phyloP scores from a whole-genome alignment of 192 early-diverging fungal species.

The Allomyces macrogynus region DNA sequence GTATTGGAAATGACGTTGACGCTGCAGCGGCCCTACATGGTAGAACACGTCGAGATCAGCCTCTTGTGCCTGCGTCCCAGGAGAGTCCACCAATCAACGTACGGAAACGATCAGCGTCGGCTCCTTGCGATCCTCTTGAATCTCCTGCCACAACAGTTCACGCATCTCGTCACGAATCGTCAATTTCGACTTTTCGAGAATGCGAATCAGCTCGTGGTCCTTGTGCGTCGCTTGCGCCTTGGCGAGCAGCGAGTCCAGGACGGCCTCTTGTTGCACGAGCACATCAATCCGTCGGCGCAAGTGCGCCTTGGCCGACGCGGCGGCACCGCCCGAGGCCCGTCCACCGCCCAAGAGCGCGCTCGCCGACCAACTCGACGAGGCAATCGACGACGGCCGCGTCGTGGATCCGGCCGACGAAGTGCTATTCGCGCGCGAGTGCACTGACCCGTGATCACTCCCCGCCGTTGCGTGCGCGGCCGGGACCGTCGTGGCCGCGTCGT shows the following conservation, averaged over 20 bases:
- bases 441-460: too few species aligned
- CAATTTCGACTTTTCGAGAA: constrained; percentile 34
- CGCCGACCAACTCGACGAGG: too few species aligned
- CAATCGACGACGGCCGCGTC: too few species aligned
- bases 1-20: constrained; percentile 27
- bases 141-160: constrained; percentile 36
- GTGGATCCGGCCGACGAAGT: too few species aligned
- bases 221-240: constrained; percentile 30
- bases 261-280: constrained; percentile 32
- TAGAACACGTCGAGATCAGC: constrained; percentile 1
- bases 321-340: too few species aligned
- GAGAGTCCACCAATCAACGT: not conserved
- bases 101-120: constrained; percentile 9
- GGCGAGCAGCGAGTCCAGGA: constrained; percentile 39
- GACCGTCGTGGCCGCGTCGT: too few species aligned
- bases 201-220: constrained; percentile 32
- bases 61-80: too few species aligned
- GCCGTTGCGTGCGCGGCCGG: too few species aligned
- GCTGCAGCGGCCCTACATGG: constrained; percentile 18
- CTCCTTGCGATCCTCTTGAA: constrained; percentile 32
- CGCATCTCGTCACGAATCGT: constrained; percentile 32
- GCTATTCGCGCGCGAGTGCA: too few species aligned
- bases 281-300: too few species aligned
- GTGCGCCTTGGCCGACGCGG: too few species aligned
- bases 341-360: too few species aligned